phyloP scores from a whole-genome alignment of 164 flowering plant species.

The Warburgia ugandensis region DNA sequence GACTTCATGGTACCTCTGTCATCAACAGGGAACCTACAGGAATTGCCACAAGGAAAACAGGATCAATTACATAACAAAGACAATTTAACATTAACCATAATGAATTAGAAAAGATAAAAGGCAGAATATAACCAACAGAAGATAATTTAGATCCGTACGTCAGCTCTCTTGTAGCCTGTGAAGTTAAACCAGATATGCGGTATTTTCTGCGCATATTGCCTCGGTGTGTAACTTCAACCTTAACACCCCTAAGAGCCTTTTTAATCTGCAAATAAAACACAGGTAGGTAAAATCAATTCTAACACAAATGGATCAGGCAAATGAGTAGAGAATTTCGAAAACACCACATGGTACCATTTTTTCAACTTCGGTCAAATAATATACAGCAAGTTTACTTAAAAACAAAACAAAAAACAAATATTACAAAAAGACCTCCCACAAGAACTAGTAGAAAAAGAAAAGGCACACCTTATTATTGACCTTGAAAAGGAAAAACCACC shows the following conservation, averaged over 20 bases:
- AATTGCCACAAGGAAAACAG: background rate
- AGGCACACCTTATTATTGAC: background rate
- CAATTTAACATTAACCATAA: background rate
- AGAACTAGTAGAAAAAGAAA: background rate
- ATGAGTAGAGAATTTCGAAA: background rate
- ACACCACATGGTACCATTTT: background rate
- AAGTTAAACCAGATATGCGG: slow-evolving; percentile 71
- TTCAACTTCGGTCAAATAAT: background rate
- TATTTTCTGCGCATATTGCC: slow-evolving; percentile 80
- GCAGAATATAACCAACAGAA: background rate
- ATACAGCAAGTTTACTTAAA: background rate
- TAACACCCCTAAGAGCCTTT: slow-evolving; percentile 76
- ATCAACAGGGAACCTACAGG: slow-evolving; percentile 65
- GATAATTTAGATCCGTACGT: slow-evolving; percentile 41
- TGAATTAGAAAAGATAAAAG: background rate
- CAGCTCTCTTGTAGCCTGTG: slow-evolving; percentile 66
- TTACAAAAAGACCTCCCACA: too few relatives aligned
- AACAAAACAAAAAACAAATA: background rate
- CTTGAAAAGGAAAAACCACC: too few relatives aligned
- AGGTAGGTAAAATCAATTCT: background rate
- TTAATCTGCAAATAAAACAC: slow-evolving; percentile 44
- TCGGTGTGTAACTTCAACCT: slow-evolving; percentile 76
- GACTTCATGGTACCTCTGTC: slow-evolving; percentile 77
- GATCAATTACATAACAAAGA: background rate
- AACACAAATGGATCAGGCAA: background rate